These are phyloP conservation scores for Xylaria sp. DNA, from an alignment of 2,329 filamentous ascomycete genomes.

Conservation along the genomic window DNA sequence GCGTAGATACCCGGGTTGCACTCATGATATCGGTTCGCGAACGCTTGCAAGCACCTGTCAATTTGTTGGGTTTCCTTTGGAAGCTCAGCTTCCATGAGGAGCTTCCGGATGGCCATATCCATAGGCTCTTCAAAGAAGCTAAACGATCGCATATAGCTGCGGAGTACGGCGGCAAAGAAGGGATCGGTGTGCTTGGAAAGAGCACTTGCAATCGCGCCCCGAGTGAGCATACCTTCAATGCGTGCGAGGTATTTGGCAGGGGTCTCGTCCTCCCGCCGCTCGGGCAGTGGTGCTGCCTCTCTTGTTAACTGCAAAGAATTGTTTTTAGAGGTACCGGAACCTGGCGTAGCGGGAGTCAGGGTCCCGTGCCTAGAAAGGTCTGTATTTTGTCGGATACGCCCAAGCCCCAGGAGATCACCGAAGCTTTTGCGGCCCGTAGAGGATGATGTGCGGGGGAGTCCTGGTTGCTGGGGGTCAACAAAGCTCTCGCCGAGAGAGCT, in stretches of 20 bases:
- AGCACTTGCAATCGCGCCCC: slow-evolving; percentile 84
- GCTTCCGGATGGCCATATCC: slow-evolving; percentile 96
- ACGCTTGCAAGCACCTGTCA: slow-evolving; percentile 91
- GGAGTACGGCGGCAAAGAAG: slow-evolving; percentile 84
- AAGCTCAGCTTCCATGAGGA: slow-evolving; percentile 95
- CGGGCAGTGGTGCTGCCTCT: slow-evolving; percentile 77
- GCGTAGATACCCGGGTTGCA: slow-evolving; percentile 97
- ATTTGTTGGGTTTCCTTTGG: slow-evolving; percentile 99
- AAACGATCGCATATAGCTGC: slow-evolving; percentile 96
- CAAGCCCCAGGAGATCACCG: slow-evolving; percentile 84
- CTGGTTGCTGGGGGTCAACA: slow-evolving; percentile 74
- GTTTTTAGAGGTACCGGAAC: slow-evolving; percentile 77
- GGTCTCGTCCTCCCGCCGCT: slow-evolving; percentile 87
- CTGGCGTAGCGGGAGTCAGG: slow-evolving; percentile 75
- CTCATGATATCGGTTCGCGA: slow-evolving; percentile 96
- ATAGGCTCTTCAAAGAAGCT: slow-evolving; percentile 96
- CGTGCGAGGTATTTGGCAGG: slow-evolving; percentile 88
- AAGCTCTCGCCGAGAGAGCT: slow-evolving; percentile 81
- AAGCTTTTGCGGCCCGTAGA: slow-evolving; percentile 95
- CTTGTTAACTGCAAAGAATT: slow-evolving; percentile 84
- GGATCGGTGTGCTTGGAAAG: slow-evolving; percentile 87
- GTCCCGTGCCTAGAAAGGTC: slow-evolving; percentile 77
- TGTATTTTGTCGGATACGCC: slow-evolving; percentile 82
- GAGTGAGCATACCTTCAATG: slow-evolving; percentile 81
- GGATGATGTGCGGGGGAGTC: slow-evolving; percentile 79